A percentile compares a stretch with the other conserved stretches of the same genome.
Evolutionary conservation across 108 stramenopile species (phyloP).

Genomic region (Pseudonitzschia multistriata): DNA sequence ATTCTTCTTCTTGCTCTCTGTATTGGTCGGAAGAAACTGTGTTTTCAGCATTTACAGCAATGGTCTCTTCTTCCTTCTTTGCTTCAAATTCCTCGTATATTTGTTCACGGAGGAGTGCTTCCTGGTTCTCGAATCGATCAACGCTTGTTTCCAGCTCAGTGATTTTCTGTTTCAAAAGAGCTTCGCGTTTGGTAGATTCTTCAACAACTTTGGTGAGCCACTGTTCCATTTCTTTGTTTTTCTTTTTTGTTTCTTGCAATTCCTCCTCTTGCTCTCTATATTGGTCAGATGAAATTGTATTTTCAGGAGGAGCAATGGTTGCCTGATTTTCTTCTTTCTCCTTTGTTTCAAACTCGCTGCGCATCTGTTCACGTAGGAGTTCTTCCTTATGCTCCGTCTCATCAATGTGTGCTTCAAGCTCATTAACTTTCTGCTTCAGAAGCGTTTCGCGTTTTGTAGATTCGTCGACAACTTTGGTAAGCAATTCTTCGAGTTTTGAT

Average conservation of each 20-base stretch:
- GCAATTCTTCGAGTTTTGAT: neutral
- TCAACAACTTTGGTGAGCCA: neutral
- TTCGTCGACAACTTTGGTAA: neutral
- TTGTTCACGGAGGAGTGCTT: neutral
- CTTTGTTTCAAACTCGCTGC: too few relatives aligned
- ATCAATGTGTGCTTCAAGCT: neutral
- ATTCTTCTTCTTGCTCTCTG: neutral
- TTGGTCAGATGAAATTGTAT: too few relatives aligned
- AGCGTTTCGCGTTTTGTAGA: conserved; percentile 1
- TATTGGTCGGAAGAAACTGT: neutral
- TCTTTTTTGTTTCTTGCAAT: neutral
- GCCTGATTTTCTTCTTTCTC: too few relatives aligned
- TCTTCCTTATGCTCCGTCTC: neutral
- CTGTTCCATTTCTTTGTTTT: conserved; percentile 3
- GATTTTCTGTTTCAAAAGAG: neutral
- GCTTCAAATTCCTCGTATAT: too few relatives aligned
- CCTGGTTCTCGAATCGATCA: neutral
- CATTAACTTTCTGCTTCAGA: neutral
- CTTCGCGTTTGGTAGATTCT: neutral
- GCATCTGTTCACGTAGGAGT: neutral
- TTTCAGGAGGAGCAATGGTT: too few relatives aligned
- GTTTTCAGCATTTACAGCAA: too few relatives aligned
- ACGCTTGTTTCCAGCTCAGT: neutral
- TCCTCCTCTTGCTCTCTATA: too few relatives aligned
- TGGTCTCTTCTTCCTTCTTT: too few relatives aligned